Evolutionary conservation across 2,329 filamentous ascomycete genomes (phyloP), one percentile per base, ranked within the genome.

Genomic region (Microdochium trichocladiopsis): DNA sequence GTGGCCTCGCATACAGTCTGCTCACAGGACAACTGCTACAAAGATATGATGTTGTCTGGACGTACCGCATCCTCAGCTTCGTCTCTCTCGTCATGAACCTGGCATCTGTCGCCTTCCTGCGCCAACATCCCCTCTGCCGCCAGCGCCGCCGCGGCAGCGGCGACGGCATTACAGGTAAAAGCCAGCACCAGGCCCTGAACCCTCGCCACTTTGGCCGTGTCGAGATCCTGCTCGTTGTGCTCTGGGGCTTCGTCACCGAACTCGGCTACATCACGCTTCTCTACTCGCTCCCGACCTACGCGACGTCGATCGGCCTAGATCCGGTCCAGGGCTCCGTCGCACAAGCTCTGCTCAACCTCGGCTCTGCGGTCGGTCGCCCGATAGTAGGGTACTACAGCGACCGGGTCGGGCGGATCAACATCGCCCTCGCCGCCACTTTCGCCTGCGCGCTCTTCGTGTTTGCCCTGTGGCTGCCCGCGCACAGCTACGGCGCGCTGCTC

Each of bases 231-330:
- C 70, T 84, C 0, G 69, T 86, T n/a, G 69, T 83, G 22, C 69
- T 62, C 3, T 87, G 79, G 69, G 82, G 80, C 1, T 73, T 80
- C 53, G 72, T 86, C 55, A 82, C 75, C 50, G 82, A 86, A 74
- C 68, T 88, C 5, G 84, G 80, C 5, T 87, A 87, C 57, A 78
- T 86, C 21, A 78, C 83, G 0, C 65, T 87, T 2, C 70, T 87
- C 2, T 88, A 85, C 66, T 82, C 77, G 2, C 65, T 88, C 9
- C 79, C 84, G 1, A 82, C 79, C 53, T 87, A 84, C 60, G 81
- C 82, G 1, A 69, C 75, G 6, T 75, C 75, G 0, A 75, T 86
- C 33, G 83, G 83, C 0, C 72, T 87, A 3, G 72, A 72, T 0
- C 68, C 79, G 2, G 69, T 76, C n/a, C 82, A 87, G 61, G 83